These are phyloP conservation scores for Rutstroemia sydowiana DNA, from an alignment of 2,329 filamentous ascomycete species.

Conservation along the genomic window DNA sequence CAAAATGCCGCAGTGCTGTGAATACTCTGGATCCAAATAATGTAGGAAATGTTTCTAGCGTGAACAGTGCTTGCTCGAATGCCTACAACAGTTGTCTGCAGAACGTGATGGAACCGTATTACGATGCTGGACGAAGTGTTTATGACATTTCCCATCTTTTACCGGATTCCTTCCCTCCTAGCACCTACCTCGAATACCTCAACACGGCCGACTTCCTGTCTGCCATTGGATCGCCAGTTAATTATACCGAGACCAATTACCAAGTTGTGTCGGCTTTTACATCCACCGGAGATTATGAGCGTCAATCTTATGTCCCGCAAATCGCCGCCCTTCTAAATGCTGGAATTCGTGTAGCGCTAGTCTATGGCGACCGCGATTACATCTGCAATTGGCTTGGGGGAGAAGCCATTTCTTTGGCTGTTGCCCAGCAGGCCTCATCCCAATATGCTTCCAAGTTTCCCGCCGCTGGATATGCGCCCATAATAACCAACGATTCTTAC, in stretches of 20 bases:
- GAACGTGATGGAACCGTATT: slow-evolving; percentile 30
- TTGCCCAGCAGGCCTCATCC: slow-evolving; percentile 43
- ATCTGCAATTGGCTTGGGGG: slow-evolving; percentile 69
- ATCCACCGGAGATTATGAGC: slow-evolving; percentile 53
- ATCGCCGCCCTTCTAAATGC: slow-evolving; percentile 53
- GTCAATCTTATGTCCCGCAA: slow-evolving; percentile 51
- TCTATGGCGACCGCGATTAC: slow-evolving; percentile 61
- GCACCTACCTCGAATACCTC: slow-evolving; percentile 56
- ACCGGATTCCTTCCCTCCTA: slow-evolving; percentile 55
- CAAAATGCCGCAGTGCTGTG: slow-evolving; percentile 42
- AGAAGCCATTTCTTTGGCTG: slow-evolving; percentile 59
- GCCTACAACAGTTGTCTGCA: slow-evolving; percentile 30
- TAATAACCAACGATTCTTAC: slow-evolving; percentile 60
- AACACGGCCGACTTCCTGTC: slow-evolving; percentile 53
- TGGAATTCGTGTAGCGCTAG: slow-evolving; percentile 61
- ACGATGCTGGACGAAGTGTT: slow-evolving; percentile 29
- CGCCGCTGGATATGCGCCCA: slow-evolving; percentile 62
- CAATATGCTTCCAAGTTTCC: slow-evolving; percentile 50
- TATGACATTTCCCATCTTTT: slow-evolving; percentile 31
- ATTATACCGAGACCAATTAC: slow-evolving; percentile 46
- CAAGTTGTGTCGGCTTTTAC: slow-evolving; percentile 41
- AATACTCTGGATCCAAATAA: slow-evolving; percentile 34
- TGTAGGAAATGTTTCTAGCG: slow-evolving; percentile 32
- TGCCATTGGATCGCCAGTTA: slow-evolving; percentile 55
- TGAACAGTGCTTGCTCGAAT: slow-evolving; percentile 30